A percentile compares a stretch with the other conserved stretches of the same genome.
These are phyloP conservation scores for Eurotiales sp. DNA, from an alignment of 2,329 filamentous ascomycete genomes.

Conservation along the genomic window DNA sequence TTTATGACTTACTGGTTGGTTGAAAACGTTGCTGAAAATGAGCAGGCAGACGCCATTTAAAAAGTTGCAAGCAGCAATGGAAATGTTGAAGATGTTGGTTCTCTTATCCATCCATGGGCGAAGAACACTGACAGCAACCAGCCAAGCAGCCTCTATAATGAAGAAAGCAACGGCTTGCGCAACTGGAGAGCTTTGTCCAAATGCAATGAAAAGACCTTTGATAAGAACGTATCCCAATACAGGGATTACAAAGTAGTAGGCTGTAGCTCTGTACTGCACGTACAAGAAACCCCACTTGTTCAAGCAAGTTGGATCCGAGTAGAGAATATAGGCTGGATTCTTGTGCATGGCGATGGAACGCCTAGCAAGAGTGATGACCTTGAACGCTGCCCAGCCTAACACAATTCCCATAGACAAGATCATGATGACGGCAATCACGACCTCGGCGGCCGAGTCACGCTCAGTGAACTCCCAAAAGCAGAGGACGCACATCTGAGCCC, in stretches of 20 bases:
- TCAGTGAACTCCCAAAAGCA: slow-evolving; percentile 92
- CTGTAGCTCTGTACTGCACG: slow-evolving; percentile 90
- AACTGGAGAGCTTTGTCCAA: slow-evolving; percentile 66
- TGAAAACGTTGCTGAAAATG: slow-evolving; percentile 83
- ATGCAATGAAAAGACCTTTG: slow-evolving; percentile 84
- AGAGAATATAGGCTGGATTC: slow-evolving; percentile 94
- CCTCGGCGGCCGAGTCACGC: slow-evolving; percentile 77
- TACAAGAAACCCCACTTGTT: slow-evolving; percentile 99
- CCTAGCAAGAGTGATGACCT: slow-evolving; percentile 84
- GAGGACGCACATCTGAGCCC: slow-evolving; percentile 83
- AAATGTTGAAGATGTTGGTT: slow-evolving; percentile 93
- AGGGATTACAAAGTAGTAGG: slow-evolving; percentile 91
- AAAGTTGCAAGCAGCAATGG: slow-evolving; percentile 86
- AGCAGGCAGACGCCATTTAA: slow-evolving; percentile 84
- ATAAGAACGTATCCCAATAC: slow-evolving; percentile 73
- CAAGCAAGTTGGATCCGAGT: slow-evolving; percentile 86
- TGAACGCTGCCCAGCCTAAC: slow-evolving; percentile 80
- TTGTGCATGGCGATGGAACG: slow-evolving; percentile 88
- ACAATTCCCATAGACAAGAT: slow-evolving; percentile 74
- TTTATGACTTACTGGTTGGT: slow-evolving; percentile 60
- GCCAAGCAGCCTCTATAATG: slow-evolving; percentile 72
- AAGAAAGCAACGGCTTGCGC: slow-evolving; percentile 79
- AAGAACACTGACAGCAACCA: slow-evolving; percentile 74
- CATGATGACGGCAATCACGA: slow-evolving; percentile 86
- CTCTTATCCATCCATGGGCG: slow-evolving; percentile 99